Evolutionary conservation across 768 basidiomycete genomes (phyloP).

Genomic region (Omphalotus guepiniiformis): DNA sequence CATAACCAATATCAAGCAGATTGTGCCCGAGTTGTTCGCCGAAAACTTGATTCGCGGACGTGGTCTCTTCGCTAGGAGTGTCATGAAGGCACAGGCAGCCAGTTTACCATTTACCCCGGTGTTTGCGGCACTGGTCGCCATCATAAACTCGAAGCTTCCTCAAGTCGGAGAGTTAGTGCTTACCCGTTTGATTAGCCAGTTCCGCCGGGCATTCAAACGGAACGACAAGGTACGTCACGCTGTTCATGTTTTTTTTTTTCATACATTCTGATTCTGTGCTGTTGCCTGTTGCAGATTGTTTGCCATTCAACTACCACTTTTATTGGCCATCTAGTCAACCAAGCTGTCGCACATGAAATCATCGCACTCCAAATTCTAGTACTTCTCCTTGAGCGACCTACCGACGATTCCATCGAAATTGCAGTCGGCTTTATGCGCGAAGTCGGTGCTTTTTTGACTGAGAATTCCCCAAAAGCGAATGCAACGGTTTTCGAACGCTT

Average conservation of each 20-base stretch:
- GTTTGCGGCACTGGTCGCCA: slow-evolving; percentile 89
- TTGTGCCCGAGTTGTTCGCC: slow-evolving; percentile 85
- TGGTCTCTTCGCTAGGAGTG: slow-evolving; percentile 86
- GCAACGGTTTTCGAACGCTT: slow-evolving; percentile 95
- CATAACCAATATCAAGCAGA: slow-evolving; percentile 90
- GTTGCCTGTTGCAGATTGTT: slow-evolving; percentile 56
- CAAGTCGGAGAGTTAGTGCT: slow-evolving; percentile 93
- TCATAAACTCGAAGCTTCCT: slow-evolving; percentile 96
- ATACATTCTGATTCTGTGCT: neutral
- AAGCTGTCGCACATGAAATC: slow-evolving; percentile 89
- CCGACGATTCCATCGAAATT: slow-evolving; percentile 97
- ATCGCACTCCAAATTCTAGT: slow-evolving; percentile 94
- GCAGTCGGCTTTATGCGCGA: slow-evolving; percentile 97
- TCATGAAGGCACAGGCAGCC: slow-evolving; percentile 97
- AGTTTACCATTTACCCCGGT: slow-evolving; percentile 98
- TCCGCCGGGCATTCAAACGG: slow-evolving; percentile 89
- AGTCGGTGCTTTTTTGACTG: slow-evolving; percentile 90
- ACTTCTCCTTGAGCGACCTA: slow-evolving; percentile 91
- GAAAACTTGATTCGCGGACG: slow-evolving; percentile 94
- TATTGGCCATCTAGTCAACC: slow-evolving; percentile 88
- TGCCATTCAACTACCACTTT: slow-evolving; percentile 94
- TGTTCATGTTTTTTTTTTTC: neutral
- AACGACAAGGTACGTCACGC: slow-evolving; percentile 85
- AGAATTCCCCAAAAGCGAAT: slow-evolving; percentile 93
- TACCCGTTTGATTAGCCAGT: slow-evolving; percentile 89